A percentile compares a stretch with the other conserved stretches of the same genome.
These are phyloP conservation scores for Didymellaceae sp. DNA, from an alignment of 2,329 filamentous ascomycete genomes.

Conservation along the genomic window DNA sequence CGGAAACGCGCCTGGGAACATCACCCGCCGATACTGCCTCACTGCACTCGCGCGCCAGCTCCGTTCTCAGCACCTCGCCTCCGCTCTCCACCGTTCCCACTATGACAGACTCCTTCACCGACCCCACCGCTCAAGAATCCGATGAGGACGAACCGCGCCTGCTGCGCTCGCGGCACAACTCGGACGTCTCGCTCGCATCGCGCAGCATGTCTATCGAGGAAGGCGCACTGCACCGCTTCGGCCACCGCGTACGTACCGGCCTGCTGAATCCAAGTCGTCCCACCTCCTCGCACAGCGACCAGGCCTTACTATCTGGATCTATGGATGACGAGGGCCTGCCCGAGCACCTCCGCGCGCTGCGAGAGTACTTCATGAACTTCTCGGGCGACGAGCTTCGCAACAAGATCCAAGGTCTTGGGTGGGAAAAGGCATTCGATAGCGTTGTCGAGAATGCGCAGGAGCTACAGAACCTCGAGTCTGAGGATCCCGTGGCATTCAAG, in stretches of 20 bases:
- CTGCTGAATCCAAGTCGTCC: conserved; percentile 55
- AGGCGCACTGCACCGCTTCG: conserved; percentile 72
- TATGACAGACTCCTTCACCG: conserved; percentile 37
- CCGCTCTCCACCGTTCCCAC: conserved; percentile 39
- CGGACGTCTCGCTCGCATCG: conserved; percentile 71
- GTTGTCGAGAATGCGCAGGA: conserved; percentile 70
- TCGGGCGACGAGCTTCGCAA: conserved; percentile 64
- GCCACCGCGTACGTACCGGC: conserved; percentile 70
- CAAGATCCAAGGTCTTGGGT: conserved; percentile 59
- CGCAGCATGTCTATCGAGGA: conserved; percentile 71
- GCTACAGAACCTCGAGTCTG: conserved; percentile 64
- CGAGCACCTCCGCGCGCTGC: conserved; percentile 60
- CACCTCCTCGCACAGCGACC: conserved; percentile 24
- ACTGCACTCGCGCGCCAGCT: conserved; percentile 37
- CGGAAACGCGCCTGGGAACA: conserved; percentile 72
- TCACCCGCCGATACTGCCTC: conserved; percentile 39
- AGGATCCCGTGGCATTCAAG: conserved; percentile 43
- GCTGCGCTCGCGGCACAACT: conserved; percentile 65
- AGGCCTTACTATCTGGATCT: conserved; percentile 37
- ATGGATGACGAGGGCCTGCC: conserved; percentile 46
- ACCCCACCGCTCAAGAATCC: conserved; percentile 39
- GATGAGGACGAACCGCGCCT: conserved; percentile 53
- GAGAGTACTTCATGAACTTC: conserved; percentile 68
- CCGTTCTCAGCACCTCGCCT: conserved; percentile 39
- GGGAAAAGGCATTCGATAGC: conserved; percentile 67